Conservation (phyloP, 345 rosid species). For the Linum trigynum region DNA sequence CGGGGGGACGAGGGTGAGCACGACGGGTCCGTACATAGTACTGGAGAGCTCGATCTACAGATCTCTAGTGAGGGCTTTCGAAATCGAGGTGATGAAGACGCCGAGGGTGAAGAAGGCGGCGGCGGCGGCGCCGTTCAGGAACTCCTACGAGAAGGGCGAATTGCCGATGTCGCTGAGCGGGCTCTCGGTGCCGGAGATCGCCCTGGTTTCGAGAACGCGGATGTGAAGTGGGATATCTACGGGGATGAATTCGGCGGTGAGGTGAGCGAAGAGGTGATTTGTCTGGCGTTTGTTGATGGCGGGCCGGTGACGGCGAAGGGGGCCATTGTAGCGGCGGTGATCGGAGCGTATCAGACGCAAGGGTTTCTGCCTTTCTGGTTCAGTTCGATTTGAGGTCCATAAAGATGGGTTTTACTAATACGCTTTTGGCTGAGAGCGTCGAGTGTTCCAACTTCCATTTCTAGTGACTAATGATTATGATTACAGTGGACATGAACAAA, state of each 20-base stretch:
- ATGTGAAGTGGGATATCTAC: constrained; percentile 15
- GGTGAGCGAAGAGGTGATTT: constrained; percentile 15
- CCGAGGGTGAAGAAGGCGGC: constrained; percentile 12
- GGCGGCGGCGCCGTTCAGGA: constrained; percentile 11
- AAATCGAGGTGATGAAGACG: constrained; percentile 4
- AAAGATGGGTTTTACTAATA: constrained; percentile 7
- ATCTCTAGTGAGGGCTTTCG: constrained; percentile 12
- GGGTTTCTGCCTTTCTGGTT: constrained; percentile 9
- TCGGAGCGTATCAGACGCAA: constrained; percentile 18
- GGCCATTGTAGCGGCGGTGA: constrained; percentile 2
- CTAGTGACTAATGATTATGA: not conserved
- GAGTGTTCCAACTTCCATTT: constrained; percentile 21
- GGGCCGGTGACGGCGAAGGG: not conserved
- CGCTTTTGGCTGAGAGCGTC: constrained; percentile 9
- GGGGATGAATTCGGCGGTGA: constrained; percentile 24
- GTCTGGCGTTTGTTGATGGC: constrained; percentile 19
- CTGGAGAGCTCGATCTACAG: constrained; percentile 16
- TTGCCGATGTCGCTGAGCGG: constrained; percentile 11
- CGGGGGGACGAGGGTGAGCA: constrained; percentile 12
- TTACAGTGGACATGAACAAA: too few species aligned
- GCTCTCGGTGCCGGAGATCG: constrained; percentile 13
- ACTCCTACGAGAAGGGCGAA: constrained; percentile 9
- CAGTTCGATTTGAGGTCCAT: constrained; percentile 12
- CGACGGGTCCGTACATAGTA: constrained; percentile 9
- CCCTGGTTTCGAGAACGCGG: constrained; percentile 13